These are phyloP conservation scores for Talaromyces borbonicus DNA, from an alignment of 495 filamentous ascomycete species.

Conservation along the genomic window DNA sequence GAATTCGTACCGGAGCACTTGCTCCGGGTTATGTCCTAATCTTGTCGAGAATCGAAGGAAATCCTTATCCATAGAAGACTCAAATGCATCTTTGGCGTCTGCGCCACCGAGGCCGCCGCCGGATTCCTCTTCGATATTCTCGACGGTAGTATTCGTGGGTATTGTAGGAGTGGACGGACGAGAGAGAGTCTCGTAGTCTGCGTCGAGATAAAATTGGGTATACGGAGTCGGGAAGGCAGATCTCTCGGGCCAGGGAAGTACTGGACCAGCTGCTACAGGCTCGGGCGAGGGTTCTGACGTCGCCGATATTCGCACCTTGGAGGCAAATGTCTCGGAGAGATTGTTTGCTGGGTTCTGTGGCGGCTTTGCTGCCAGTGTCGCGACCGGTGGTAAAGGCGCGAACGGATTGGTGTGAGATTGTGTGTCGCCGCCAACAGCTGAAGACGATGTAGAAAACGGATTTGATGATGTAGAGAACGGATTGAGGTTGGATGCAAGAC, in stretches of 20 bases:
- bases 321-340: constrained; percentile 66
- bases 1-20: constrained; percentile 89
- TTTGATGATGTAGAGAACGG: constrained; percentile 44
- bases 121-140: constrained; percentile 41
- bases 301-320: constrained; percentile 48
- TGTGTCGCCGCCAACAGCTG: constrained; percentile 15
- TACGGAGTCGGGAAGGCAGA: constrained; percentile 58
- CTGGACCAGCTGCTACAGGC: constrained; percentile 21
- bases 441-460: constrained; percentile 42
- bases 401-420: constrained; percentile 35
- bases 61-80: constrained; percentile 70
- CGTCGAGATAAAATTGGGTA: constrained; percentile 74
- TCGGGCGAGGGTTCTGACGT: constrained; percentile 31
- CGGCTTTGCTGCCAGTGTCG: constrained; percentile 26
- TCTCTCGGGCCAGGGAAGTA: constrained; percentile 63
- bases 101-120: constrained; percentile 43
- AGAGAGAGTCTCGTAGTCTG: constrained; percentile 78
- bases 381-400: constrained; percentile 27
- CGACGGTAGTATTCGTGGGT: constrained; percentile 44
- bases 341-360: constrained; percentile 17
- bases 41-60: constrained; percentile 88
- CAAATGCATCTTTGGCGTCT: constrained; percentile 77
- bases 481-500: constrained; percentile 19
- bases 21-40: constrained; percentile 84
- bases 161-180: constrained; percentile 31